These are phyloP conservation scores for Delphinella strobiligena DNA, from an alignment of 2,329 filamentous ascomycete species.

Conservation along the genomic window DNA sequence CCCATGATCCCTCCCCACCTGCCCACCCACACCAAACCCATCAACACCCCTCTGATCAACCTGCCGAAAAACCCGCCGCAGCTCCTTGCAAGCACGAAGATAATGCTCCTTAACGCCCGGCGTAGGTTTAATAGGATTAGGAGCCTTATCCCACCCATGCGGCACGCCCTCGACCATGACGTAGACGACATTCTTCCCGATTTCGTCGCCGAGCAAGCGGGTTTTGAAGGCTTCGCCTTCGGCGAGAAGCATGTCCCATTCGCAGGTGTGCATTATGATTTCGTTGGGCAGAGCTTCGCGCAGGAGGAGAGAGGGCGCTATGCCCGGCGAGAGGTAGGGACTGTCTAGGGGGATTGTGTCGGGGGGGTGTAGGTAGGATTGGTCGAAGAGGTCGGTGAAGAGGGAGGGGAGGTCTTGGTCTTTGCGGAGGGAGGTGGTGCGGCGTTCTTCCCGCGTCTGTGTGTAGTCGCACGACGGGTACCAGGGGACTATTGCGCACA, in stretches of 20 bases:
- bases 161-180: conserved; percentile 46
- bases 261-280: conserved; percentile 49
- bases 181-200: conserved; percentile 44
- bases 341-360: conserved; percentile 38
- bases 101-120: conserved; percentile 43
- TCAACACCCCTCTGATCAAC: conserved; percentile 1
- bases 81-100: conserved; percentile 38
- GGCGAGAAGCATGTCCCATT: conserved; percentile 55
- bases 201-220: conserved; percentile 31
- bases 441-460: conserved; percentile 45
- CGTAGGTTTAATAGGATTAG: conserved; percentile 45
- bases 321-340: conserved; percentile 47
- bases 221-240: conserved; percentile 51
- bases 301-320: conserved; percentile 43
- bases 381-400: conserved; percentile 41
- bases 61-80: conserved; percentile 32
- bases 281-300: conserved; percentile 42
- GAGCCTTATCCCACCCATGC: conserved; percentile 57
- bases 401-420: conserved; percentile 39
- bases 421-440: conserved; percentile 41
- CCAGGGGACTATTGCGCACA: conserved; percentile 48
- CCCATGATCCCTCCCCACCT: neutral
- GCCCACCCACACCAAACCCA: neutral
- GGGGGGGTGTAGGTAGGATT: conserved; percentile 33
- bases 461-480: conserved; percentile 53